Evolutionary conservation across 495 filamentous ascomycete genomes (phyloP), one percentile per base, ranked within the genome.

Genomic region (Hypoxylon cercidicola): DNA sequence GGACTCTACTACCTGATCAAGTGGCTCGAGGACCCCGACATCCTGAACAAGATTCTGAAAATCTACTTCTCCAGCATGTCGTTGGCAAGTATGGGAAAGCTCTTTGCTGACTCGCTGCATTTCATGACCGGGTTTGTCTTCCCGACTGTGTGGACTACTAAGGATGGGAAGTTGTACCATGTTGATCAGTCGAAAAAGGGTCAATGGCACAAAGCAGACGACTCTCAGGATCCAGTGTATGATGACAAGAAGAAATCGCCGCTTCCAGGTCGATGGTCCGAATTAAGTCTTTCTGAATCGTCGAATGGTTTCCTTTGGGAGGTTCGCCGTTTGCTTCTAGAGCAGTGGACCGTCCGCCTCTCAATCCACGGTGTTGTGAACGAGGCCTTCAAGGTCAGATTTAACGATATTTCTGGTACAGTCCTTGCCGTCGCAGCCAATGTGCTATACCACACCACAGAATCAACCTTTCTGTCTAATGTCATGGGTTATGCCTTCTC

Each of bases 1-100:
- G 88, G 87, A 0, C 81, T 99, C 11, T 98, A 97, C 76, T 86
- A 93, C 69, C 81, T 97, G 51, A 92, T 98, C 72, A 92, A 96
- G 69, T 96, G 89, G 84, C 82, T 96, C 21, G 84, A 95, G 64
- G 90, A 96, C 68, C 88, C 94, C 0, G 80, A 85, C 9, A 76
- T 95, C 9, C 68, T 99, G 67, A 98, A 94, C 77, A 90, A 89
- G 77, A 85, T 96, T 16, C 78, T 99, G 11, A 88, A 89, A 34
- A 88, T 84, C 68, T 98, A 99, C 78, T 92, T 97, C 74, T 92
- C 91, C 1, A 71, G 83, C 41, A 87, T 95, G 75, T 91, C 92
- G 0, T 72, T 96, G 12, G 88, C 90, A 53, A 89, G 90, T 47
- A 81, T 95, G 19, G 81, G 85, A 12, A 85, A 85, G 28, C 80